Evolutionary conservation across 257 asterid species (phyloP), one percentile per base, ranked within the genome.

Genomic region (Solanum etuberosum): DNA sequence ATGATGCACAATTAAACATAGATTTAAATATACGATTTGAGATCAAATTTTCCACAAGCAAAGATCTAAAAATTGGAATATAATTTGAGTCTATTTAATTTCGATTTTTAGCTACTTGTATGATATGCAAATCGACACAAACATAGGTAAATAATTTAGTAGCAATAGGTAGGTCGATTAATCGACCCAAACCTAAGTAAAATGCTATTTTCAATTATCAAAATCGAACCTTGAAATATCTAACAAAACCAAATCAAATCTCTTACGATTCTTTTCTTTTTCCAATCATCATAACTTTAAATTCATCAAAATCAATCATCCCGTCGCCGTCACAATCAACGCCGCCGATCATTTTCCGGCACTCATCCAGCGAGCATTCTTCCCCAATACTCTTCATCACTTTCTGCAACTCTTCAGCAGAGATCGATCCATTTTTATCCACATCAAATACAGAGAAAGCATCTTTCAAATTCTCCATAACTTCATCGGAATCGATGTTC

Each of bases 241-340:
- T 54, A 54, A 16, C 63, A 54, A 18, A 54, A 7, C 9, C 21
- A 54, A 86, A 67, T 89, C 93, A 25, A 91, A 90, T 1, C 94
- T 87, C 6, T 92, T 92, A 94, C 0, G 5, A 48, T 14, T 48
- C 0, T 15, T 48, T 48, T 48, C 21, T 5, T 48, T 98, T 98
- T 89, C 81, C 88, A 82, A 78, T 91, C 99, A 95, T 96, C 98
- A 96, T 96, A 25, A 91, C 96, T 93, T 93, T 93, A 85, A 96
- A 96, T 88, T 96, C 99, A 2, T 96, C 96, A 54, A 96, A 96
- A 74, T 90, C 88, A 25, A 96, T 95, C 89, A 88, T 87, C 8
- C 98, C 98, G 18, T 92, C 93, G n/a, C 98, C 98, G 65, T 96
- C 93, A 12, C 89, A 61, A 88, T 96, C 99, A 35, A 96, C 95